Conservation (phyloP, 495 filamentous ascomycete species). For the Penicilliopsis zonata region DNA sequence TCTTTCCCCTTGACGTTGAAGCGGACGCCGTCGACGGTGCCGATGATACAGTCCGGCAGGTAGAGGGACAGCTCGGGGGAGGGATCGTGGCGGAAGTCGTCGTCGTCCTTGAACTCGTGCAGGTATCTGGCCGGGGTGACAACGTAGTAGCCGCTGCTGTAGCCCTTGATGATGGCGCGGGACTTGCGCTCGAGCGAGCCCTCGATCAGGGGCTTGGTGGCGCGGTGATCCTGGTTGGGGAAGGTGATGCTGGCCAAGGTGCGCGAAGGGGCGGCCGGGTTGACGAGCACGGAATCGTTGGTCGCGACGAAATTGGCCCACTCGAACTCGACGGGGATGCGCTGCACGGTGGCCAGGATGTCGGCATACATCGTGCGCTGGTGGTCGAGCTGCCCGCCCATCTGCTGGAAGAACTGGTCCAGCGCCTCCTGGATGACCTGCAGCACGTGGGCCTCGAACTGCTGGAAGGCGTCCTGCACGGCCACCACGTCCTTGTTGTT, state of each 20-base stretch:
- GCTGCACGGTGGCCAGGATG: slow-evolving; percentile 64
- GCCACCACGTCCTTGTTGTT: slow-evolving; percentile 79
- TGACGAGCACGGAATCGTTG: slow-evolving; percentile 59
- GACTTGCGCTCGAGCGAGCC: slow-evolving; percentile 80
- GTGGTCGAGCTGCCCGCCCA: slow-evolving; percentile 70
- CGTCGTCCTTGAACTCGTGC: slow-evolving; percentile 92
- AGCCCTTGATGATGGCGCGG: slow-evolving; percentile 65
- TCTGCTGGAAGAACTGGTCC: slow-evolving; percentile 64
- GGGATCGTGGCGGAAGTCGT: slow-evolving; percentile 73
- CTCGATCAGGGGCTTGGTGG: slow-evolving; percentile 75
- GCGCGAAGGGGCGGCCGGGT: slow-evolving; percentile 62
- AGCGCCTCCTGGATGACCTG: slow-evolving; percentile 71
- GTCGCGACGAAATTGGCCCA: slow-evolving; percentile 73
- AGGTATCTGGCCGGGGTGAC: slow-evolving; percentile 76
- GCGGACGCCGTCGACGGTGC: slow-evolving; percentile 61
- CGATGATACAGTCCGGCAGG: slow-evolving; percentile 79
- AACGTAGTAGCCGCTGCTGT: slow-evolving; percentile 75
- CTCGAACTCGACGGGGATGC: slow-evolving; percentile 83
- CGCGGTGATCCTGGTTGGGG: slow-evolving; percentile 73
- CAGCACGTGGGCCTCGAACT: slow-evolving; percentile 80
- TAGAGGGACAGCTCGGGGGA: slow-evolving; percentile 79
- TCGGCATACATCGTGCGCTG: slow-evolving; percentile 69
- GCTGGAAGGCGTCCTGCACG: slow-evolving; percentile 77
- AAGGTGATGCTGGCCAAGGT: slow-evolving; percentile 61
- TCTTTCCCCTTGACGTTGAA: slow-evolving; percentile 96